Conservation (phyloP, 139 green algal species). For the Mesostigma viride region DNA sequence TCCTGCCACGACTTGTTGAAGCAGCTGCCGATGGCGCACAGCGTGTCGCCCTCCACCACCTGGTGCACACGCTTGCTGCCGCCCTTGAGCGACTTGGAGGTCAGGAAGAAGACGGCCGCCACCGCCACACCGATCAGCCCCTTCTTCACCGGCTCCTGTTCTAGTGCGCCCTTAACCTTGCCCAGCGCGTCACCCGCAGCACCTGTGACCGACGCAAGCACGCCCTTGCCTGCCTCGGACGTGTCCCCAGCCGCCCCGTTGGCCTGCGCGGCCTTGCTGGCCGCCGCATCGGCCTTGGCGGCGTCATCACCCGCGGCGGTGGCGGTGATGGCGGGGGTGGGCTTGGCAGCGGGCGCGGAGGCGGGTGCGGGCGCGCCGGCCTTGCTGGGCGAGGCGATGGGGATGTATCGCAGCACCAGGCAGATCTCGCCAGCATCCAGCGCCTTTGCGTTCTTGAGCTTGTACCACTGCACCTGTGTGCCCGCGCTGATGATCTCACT, state of each 20-base stretch:
- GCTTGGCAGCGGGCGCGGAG: background rate
- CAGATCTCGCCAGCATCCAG: background rate
- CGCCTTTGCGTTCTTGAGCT: background rate
- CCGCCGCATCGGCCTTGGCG: background rate
- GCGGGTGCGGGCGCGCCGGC: background rate
- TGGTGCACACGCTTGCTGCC: background rate
- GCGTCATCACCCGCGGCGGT: background rate
- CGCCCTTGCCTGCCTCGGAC: background rate
- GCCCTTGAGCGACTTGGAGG: background rate
- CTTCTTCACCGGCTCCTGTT: too few relatives aligned
- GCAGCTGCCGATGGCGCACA: constrained; percentile 27
- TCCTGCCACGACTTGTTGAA: constrained; percentile 8
- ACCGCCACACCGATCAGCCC: background rate
- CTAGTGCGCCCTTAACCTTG: too few relatives aligned
- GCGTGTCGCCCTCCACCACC: constrained; percentile 31
- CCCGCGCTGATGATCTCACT: background rate
- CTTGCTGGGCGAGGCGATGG: background rate
- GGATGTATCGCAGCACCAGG: constrained; percentile 6
- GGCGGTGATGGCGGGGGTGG: background rate
- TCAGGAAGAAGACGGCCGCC: background rate
- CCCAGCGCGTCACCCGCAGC: background rate
- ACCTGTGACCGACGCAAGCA: background rate
- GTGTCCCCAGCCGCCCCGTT: background rate
- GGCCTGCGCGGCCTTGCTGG: background rate
- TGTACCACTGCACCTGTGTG: constrained; percentile 18